These are phyloP conservation scores for Ceratocystis cacaofunesta DNA, from an alignment of 2,329 filamentous ascomycete species.

Conservation along the genomic window DNA sequence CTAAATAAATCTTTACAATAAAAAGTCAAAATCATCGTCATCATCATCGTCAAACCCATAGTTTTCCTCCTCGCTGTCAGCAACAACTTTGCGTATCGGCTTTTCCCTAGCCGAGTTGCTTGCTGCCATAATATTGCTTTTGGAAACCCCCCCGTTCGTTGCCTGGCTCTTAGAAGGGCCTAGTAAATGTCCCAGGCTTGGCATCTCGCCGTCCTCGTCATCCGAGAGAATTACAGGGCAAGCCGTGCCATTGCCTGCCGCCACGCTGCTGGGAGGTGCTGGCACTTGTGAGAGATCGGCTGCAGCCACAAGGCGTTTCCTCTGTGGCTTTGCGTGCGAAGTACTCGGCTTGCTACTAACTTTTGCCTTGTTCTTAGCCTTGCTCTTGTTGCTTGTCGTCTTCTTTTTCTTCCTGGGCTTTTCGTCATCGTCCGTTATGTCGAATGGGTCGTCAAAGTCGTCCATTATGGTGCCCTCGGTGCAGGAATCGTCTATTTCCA, in stretches of 20 bases:
- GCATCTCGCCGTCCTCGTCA: neutral
- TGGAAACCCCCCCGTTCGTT: neutral
- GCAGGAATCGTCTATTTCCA: conserved; percentile 8
- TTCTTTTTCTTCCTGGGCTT: conserved; percentile 2
- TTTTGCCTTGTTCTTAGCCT: neutral
- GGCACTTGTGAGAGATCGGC: neutral
- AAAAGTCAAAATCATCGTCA: conserved; percentile 10
- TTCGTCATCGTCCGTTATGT: conserved; percentile 8
- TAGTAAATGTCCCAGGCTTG: neutral
- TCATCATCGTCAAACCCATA: conserved; percentile 13
- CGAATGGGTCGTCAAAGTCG: neutral
- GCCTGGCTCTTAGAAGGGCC: neutral
- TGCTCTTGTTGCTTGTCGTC: neutral
- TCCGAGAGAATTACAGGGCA: neutral
- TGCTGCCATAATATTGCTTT: too few species aligned
- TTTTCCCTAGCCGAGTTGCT: neutral
- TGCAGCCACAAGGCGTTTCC: neutral
- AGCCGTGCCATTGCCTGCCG: neutral
- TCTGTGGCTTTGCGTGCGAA: neutral
- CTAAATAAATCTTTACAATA: neutral
- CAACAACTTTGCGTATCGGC: neutral
- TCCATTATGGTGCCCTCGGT: conserved; percentile 7
- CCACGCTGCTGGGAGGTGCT: neutral
- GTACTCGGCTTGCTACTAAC: neutral
- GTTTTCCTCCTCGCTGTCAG: conserved; percentile 11